Base-by-base conservation (phyloP, 805 yeast species). In the Candida montana region DNA sequence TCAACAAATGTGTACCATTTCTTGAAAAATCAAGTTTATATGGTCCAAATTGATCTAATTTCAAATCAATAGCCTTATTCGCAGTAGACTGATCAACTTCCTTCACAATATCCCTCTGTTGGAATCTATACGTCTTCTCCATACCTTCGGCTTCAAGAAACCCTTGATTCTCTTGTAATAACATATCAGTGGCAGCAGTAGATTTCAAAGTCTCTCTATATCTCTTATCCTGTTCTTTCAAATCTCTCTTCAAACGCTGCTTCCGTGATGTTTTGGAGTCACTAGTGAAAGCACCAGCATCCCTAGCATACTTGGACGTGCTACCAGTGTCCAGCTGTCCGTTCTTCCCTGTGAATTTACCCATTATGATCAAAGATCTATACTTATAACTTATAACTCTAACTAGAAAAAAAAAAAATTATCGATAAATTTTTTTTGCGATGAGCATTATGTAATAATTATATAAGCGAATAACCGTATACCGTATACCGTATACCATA, bases 61-160 rank as follows among this genome's bases (percentile, higher is more conserved):
- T 75, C 44, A 93, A 70, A 45, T 84, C 82, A 54, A 93, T 79
- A 39, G 79, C 75, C 61, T 91, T 93, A 48, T 74, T 75, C 13
- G 81, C 77, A 0, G 96, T 87, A 3, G 81, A 63, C 27, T 72
- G 68, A 61, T 91, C 98, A 4, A 93, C 96, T 11, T 75, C 79
- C 24, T 75, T 72, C 20, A 67, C 74, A 29, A 93, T 81, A 39
- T 91, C 96, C 12, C 74, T 74, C 60, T 93, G 99, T 27, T 71
- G 76, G 51, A 86, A 86, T 62, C 84, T 86, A 67, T 69, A 87
- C 0, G 99, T 93, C 61, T 79, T 81, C 64, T 93, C 99, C 90
- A 91, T 81, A n/a, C 82, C 56, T 55, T 93, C 99, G 6, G 96
- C 88, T 62, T 93, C 99, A 47, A 93, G 62, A 54, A 71, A 83